Base-by-base conservation (phyloP, 1,139 yeast species). In the Petasospora rhodanensis region DNA sequence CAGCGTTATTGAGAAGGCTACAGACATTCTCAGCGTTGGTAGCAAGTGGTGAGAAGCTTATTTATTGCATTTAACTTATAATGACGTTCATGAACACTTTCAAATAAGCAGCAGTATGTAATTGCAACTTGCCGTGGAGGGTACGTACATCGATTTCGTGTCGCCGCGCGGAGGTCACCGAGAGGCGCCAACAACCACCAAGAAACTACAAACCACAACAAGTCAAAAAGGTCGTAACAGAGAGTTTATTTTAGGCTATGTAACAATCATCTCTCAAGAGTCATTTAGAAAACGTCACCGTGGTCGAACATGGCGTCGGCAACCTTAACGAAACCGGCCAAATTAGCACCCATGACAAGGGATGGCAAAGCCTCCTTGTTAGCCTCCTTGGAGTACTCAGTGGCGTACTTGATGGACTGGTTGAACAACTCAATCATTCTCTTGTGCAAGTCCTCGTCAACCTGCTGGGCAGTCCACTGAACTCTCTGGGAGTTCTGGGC, bases 301-400 rank as follows among this genome's bases (percentile, higher is more conserved):
- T 85, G 95, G 73, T 76, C 94, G 61, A 82, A 81, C 97, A 91
- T 91, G 54, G 96, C 97, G 54, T 85, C 93, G 51, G 96, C 96
- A 56, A 91, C 97, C 77, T 89, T 89, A 62, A 87, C 79, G 77
- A 89, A 91, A 64, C 97, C 96, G 49, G 97, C 96, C 70, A 91
- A 82, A 80, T 91, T 91, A 56, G 97, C 97, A 70, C 98, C 98
- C 75, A 85, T 85, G 54, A 89, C 95, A 59, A 91, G 76, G 33
- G 96, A 87, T 55, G 98, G 97, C 58, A 87, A 72, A 40, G 78
- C 66, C 49, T 68, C 66, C 66, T 72, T 68, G 62, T 66, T 70
- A 43, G 68, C 46, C 64, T 80, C 91, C 53, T 80, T 74, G 46
- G 87, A 68, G 76, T 82, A 91, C 56, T 77, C 71, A 52, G 73